Base-by-base conservation (phyloP, 1,284 basidiomycete genomes). In the Melampsora occidentalis region DNA sequence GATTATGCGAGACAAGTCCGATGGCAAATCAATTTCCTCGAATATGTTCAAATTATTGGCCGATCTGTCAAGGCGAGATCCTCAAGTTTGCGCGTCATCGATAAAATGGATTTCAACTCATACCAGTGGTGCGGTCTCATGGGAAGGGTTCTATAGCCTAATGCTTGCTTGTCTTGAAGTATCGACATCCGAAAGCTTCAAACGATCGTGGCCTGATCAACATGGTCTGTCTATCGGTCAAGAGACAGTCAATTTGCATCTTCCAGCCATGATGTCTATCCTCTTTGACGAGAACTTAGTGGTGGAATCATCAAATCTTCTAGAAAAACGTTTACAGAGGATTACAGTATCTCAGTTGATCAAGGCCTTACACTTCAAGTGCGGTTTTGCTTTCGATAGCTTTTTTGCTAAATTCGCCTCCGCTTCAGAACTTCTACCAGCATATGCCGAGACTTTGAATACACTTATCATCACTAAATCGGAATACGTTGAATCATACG, bases 81-180 rank as follows among this genome's bases (percentile, higher is more conserved):
- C 51, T 25, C 51, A 53, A 53, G 25, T 2, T 5, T 53, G 25
- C 51, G 51, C 51, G 18, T 53, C 51, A 16, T n/a, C 20, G 10
- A 51, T 76, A 18, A n/a, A 42, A 48, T 76, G 66, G 65, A 28
- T 76, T 5, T 57, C 22, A 2, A 20, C 42, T 22, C 46, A 22
- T 18, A 10, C 65, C 31, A 68, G 62, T 20, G 35, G 59, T n/a
- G 67, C 35, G 42, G 39, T 46, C 7, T 46, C 39, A n/a, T 76
- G 64, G 72, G 57, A 76, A 67, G 72, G 53, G 51, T 46, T 57
- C n/a, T 42, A 67, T 51, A 69, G 48, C 42, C 67, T 76, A 49
- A 42, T 76, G 49, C 16, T 69, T 22, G 72, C 72, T 51, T 76
- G 72, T 28, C 39, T 76, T 31, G 65, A 76, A 61, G 39, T 39